Percentiles rank a stretch among this genome's conserved stretches.
phyloP scores from a whole-genome alignment of 1,139 yeast genomes.

The Pichia cactophila region DNA sequence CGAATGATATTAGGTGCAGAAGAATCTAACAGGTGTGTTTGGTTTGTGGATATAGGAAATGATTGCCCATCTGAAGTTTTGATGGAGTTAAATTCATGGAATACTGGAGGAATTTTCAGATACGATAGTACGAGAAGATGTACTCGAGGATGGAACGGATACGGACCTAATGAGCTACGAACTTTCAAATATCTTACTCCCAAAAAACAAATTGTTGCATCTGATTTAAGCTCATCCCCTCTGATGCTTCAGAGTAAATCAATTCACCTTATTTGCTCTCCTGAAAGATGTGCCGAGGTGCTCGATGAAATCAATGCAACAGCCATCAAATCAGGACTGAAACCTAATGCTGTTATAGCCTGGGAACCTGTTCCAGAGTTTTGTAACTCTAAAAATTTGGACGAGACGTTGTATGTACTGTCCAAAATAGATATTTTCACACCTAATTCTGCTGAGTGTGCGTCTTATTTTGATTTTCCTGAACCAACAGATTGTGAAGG shows the following conservation, averaged over 20 bases:
- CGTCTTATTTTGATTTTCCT: slow-evolving; percentile 40
- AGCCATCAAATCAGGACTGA: background rate
- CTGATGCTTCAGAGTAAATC: slow-evolving; percentile 37
- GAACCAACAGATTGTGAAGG: slow-evolving; percentile 36
- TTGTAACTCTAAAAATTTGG: slow-evolving; percentile 46
- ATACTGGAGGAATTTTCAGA: slow-evolving; percentile 52
- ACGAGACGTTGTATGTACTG: slow-evolving; percentile 36
- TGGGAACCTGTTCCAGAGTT: slow-evolving; percentile 88
- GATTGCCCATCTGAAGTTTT: slow-evolving; percentile 59
- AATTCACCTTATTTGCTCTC: slow-evolving; percentile 72
- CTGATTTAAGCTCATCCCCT: slow-evolving; percentile 43
- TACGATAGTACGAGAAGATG: slow-evolving; percentile 47
- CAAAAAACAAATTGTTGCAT: slow-evolving; percentile 54
- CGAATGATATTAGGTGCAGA: slow-evolving; percentile 41
- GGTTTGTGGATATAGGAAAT: slow-evolving; percentile 71
- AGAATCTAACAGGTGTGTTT: slow-evolving; percentile 39
- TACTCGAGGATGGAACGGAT: slow-evolving; percentile 75
- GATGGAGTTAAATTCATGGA: slow-evolving; percentile 49
- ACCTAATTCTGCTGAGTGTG: slow-evolving; percentile 83
- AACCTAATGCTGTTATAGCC: slow-evolving; percentile 37
- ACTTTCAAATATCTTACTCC: slow-evolving; percentile 51
- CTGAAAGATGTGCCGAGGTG: slow-evolving; percentile 40
- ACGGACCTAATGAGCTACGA: slow-evolving; percentile 56
- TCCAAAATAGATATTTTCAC: slow-evolving; percentile 54
- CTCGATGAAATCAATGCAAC: slow-evolving; percentile 3